Evolutionary conservation across 768 basidiomycete species (phyloP), one percentile per base, ranked within the genome.

Genomic region (Pleurotus salmoneostramineus): DNA sequence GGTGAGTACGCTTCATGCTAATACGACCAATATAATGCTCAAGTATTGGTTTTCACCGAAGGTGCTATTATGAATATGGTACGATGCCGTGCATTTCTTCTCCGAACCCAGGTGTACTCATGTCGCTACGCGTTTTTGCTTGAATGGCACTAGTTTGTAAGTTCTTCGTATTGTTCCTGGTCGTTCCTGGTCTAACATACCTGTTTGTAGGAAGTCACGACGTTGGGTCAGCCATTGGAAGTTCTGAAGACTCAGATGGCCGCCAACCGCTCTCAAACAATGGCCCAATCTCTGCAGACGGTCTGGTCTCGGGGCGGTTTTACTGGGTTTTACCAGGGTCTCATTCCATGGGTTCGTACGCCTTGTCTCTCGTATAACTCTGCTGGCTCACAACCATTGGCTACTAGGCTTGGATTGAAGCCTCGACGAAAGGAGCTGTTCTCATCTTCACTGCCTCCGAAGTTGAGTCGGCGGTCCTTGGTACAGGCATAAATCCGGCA

Each of bases 221-320:
- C 96, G 6, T 83, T 99, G 33, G 97, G 97, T 37, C 97, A 99
- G 78, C 97, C 97, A 17, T 77, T 99, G 58, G 97, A 99, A 76
- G 97, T 98, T 35, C 74, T 98, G 64, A 99, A 99, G 77, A 99
- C 97, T 14, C 97, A 99, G 71, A 98, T 99, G 97, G 97, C 97
- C 58, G 93, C 95, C 60, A 95, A 96, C 77, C 87, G 97, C 60
- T 85, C 83, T 7, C 95, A 99, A 71, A 79, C 89, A 10, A 97
- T 99, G 94, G 64, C 79, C 60, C 85, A 93, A 69, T 95, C 97
- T 14, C 79, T 90, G 64, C 78, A 82, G 62, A 85, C 87, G 4
- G 93, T 98, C 59, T 96, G 94, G 93, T 80, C 85, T 65, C 88
- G 97, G 61, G 97, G 97, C 64, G 94, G 97, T 61, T 74, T 88